Evolutionary conservation across 2,329 filamentous ascomycete genomes (phyloP).

Genomic region (Alternaria infectoria): DNA sequence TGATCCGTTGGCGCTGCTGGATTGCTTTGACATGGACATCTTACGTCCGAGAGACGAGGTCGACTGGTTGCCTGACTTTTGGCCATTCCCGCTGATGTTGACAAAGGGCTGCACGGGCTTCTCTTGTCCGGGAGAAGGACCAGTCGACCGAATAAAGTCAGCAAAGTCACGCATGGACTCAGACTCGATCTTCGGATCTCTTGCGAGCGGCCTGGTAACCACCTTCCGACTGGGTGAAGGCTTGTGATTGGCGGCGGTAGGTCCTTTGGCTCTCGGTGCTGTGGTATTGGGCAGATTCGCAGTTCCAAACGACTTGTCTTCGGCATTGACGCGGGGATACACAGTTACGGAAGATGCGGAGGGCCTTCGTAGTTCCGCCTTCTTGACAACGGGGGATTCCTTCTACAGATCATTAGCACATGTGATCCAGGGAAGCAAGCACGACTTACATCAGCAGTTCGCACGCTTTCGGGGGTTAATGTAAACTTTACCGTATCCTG

Average conservation of each 20-base stretch:
- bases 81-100: conserved; percentile 25
- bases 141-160: conserved; percentile 87
- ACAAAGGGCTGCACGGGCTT: conserved; percentile 45
- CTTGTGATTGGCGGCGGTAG: conserved; percentile 22
- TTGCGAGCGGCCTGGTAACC: conserved; percentile 55
- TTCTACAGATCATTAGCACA: conserved; percentile 27
- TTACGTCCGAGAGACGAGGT: conserved; percentile 39
- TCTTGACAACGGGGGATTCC: conserved; percentile 29
- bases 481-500: conserved; percentile 59
- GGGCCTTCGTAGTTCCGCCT: conserved; percentile 23
- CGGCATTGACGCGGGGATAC: conserved; percentile 40
- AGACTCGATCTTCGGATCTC: conserved; percentile 73
- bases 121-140: conserved; percentile 55
- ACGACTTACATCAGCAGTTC: conserved; percentile 52
- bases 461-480: conserved; percentile 55
- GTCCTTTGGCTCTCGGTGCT: conserved; percentile 29
- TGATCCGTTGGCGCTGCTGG: conserved; percentile 26
- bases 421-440: neutral
- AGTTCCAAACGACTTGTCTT: conserved; percentile 37
- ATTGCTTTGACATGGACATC: conserved; percentile 30
- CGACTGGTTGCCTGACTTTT: conserved; percentile 27
- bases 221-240: conserved; percentile 35
- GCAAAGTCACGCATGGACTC: conserved; percentile 84
- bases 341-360: conserved; percentile 36
- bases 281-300: conserved; percentile 32